These are phyloP conservation scores for Aspergillus fischeri DNA, from an alignment of 2,329 filamentous ascomycete species.

Conservation along the genomic window DNA sequence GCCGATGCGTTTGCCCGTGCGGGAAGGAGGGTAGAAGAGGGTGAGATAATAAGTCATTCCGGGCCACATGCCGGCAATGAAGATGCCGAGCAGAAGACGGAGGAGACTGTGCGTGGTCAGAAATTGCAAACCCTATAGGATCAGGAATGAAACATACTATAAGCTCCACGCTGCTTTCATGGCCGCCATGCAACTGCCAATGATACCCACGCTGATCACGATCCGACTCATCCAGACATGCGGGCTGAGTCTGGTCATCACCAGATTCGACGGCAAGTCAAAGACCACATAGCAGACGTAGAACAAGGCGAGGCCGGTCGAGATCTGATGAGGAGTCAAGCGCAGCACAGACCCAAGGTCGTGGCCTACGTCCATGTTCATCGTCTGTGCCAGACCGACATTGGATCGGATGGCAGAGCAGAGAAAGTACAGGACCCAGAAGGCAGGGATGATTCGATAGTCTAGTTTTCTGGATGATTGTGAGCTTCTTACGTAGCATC, in stretches of 20 bases:
- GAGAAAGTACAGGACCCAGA: constrained; percentile 88
- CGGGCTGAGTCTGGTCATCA: constrained; percentile 82
- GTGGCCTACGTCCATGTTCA: constrained; percentile 70
- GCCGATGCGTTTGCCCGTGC: constrained; percentile 82
- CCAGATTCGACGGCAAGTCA: constrained; percentile 79
- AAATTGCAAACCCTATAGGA: not conserved
- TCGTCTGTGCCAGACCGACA: constrained; percentile 89
- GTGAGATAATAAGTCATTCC: constrained; percentile 93
- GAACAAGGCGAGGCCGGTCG: constrained; percentile 79
- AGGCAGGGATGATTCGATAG: constrained; percentile 63
- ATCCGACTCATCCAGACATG: constrained; percentile 91
- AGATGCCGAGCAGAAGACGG: constrained; percentile 76
- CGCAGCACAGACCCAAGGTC: constrained; percentile 69
- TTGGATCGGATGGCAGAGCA: constrained; percentile 90
- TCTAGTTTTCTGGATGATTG: constrained; percentile 49
- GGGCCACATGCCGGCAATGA: constrained; percentile 92
- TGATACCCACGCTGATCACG: constrained; percentile 78
- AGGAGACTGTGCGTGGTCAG: constrained; percentile 50
- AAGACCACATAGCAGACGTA: constrained; percentile 91
- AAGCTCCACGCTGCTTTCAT: constrained; percentile 80
- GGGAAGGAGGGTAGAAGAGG: constrained; percentile 82
- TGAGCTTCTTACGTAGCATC: not conserved
- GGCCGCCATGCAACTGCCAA: constrained; percentile 78
- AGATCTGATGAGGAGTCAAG: constrained; percentile 71
- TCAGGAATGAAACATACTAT: constrained; percentile 51